These are phyloP conservation scores for Colletotrichum tamarilloi DNA, from an alignment of 2,329 filamentous ascomycete species.

Conservation along the genomic window DNA sequence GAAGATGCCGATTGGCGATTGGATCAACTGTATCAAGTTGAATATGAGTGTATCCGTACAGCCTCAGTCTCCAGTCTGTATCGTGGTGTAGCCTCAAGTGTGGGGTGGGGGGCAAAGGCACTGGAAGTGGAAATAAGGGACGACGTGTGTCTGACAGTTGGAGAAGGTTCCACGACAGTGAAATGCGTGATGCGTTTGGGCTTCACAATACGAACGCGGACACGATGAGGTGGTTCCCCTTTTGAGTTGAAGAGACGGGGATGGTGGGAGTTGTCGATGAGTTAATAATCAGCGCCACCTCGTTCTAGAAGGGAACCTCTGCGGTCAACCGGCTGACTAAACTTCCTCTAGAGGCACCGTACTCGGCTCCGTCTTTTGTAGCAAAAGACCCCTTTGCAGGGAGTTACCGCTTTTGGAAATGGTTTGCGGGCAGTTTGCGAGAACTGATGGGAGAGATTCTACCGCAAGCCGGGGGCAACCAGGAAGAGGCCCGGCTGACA, in stretches of 20 bases:
- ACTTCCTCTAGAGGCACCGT: background rate
- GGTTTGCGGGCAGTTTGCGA: slow-evolving; percentile 6
- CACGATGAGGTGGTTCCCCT: slow-evolving; percentile 20
- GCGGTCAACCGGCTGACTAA: background rate
- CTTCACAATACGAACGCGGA: slow-evolving; percentile 26
- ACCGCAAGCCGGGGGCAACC: background rate
- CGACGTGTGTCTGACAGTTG: slow-evolving; percentile 22
- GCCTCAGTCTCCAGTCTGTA: background rate
- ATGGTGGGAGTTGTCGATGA: background rate
- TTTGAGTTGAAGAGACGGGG: slow-evolving; percentile 13
- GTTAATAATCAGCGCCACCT: background rate
- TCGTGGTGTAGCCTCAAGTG: background rate
- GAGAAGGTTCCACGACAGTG: background rate
- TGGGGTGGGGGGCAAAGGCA: background rate
- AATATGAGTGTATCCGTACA: background rate
- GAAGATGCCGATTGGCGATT: background rate
- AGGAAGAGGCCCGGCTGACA: background rate
- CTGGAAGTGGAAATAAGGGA: background rate
- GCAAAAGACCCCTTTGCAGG: slow-evolving; percentile 1
- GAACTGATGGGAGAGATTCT: background rate
- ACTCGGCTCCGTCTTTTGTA: background rate
- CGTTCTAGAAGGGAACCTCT: slow-evolving; percentile 1
- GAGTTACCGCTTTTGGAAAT: slow-evolving; percentile 17
- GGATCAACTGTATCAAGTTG: background rate
- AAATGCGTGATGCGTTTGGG: background rate